phyloP scores from a whole-genome alignment of 164 flowering plant genomes.

The Santalum album region DNA sequence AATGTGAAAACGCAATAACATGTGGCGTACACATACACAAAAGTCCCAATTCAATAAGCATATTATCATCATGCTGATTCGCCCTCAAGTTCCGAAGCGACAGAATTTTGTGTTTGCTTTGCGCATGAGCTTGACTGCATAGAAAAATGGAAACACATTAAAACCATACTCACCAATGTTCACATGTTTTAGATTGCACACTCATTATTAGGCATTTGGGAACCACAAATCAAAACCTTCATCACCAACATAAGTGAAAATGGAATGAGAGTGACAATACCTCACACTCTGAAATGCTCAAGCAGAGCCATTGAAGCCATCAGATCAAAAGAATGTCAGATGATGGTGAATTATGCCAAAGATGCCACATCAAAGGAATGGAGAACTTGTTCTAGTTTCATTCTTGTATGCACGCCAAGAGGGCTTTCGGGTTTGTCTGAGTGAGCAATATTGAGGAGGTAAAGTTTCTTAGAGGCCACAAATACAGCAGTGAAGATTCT shows the following conservation, averaged over 20 bases:
- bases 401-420: slow-evolving; percentile 38
- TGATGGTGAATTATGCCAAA: slow-evolving; percentile 8
- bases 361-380: slow-evolving; percentile 69
- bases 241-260: not conserved
- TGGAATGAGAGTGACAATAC: not conserved
- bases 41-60: not conserved
- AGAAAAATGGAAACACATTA: too few species aligned
- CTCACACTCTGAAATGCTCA: not conserved
- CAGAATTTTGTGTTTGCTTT: too few species aligned
- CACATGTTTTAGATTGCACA: too few species aligned
- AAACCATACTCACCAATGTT: too few species aligned
- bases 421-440: slow-evolving; percentile 64
- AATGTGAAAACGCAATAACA: too few species aligned
- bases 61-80: too few species aligned
- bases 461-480: slow-evolving; percentile 68
- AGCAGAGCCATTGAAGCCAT: not conserved
- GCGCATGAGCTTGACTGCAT: too few species aligned
- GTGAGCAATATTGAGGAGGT: slow-evolving; percentile 65
- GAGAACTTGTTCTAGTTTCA: slow-evolving; percentile 55
- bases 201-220: too few species aligned
- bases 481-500: slow-evolving; percentile 60
- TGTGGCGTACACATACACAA: not conserved
- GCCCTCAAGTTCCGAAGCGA: too few species aligned
- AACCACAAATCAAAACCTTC: too few species aligned
- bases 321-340: not conserved